A percentile compares a stretch with the other conserved stretches of the same genome.
Conservation (phyloP, 208 protist species). For the Crithidia mellificae region DNA sequence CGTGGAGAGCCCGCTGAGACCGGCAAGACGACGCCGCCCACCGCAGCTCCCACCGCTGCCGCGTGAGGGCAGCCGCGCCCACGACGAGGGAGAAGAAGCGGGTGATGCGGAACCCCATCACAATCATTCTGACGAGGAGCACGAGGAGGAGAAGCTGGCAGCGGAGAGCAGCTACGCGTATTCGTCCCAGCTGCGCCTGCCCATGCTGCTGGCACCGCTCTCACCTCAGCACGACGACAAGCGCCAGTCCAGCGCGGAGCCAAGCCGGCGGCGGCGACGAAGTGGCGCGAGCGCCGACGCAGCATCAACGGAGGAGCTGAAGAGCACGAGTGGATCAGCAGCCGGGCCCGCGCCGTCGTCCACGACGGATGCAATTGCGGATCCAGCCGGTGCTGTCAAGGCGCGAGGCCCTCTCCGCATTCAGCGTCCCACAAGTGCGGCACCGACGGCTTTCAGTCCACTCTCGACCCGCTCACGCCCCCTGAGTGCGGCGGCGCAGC, state of each 20-base stretch:
- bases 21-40: background rate
- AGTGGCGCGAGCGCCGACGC: too few relatives aligned
- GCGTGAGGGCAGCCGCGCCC: background rate
- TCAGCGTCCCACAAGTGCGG: background rate
- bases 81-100: background rate
- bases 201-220: background rate
- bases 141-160: background rate
- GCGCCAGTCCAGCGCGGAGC: background rate
- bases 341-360: too few relatives aligned
- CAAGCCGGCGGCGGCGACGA: too few relatives aligned
- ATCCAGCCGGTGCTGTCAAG: too few relatives aligned
- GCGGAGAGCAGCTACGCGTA: conserved; percentile 3
- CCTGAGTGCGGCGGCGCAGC: background rate
- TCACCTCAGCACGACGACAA: background rate
- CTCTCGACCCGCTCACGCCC: background rate
- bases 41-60: conserved; percentile 1
- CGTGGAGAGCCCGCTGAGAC: background rate
- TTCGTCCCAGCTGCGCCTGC: conserved; percentile 17
- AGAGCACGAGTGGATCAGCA: too few relatives aligned
- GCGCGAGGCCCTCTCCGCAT: background rate
- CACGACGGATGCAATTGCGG: too few relatives aligned
- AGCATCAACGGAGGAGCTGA: too few relatives aligned
- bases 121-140: background rate
- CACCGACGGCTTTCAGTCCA: background rate
- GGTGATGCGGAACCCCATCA: too few relatives aligned